Conservation (phyloP, 148 eudicot genomes). For the Rhododendron ovatum region DNA sequence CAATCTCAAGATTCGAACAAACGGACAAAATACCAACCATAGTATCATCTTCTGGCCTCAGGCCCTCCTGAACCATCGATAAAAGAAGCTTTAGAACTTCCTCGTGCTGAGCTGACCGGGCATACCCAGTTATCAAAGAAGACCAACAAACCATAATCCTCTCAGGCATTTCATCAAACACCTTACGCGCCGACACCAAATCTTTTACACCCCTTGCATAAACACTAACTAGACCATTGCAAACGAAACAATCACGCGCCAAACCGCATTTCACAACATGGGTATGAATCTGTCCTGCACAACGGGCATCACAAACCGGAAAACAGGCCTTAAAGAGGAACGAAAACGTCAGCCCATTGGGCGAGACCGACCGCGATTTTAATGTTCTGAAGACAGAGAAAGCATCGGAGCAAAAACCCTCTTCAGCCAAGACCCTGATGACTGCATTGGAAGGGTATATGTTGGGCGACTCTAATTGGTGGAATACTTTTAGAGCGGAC, state of each 20-base stretch:
- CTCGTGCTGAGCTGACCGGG: slow-evolving; percentile 39
- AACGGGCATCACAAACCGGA: slow-evolving; percentile 12
- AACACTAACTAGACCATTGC: slow-evolving; percentile 54
- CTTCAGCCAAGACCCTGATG: slow-evolving; percentile 51
- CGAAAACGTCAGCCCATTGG: slow-evolving; percentile 72
- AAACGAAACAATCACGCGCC: slow-evolving; percentile 36
- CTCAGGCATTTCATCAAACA: slow-evolving; percentile 76
- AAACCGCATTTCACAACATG: slow-evolving; percentile 45
- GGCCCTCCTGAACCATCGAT: slow-evolving; percentile 37
- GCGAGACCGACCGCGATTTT: slow-evolving; percentile 31
- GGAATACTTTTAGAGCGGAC: slow-evolving; percentile 37
- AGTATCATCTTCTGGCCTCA: slow-evolving; percentile 54
- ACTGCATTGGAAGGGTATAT: slow-evolving; percentile 71
- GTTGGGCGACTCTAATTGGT: slow-evolving; percentile 43
- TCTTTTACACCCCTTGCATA: slow-evolving; percentile 54
- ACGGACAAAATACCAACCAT: slow-evolving; percentile 69
- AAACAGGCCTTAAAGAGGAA: slow-evolving; percentile 56
- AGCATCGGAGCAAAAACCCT: slow-evolving; percentile 31
- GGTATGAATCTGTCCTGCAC: slow-evolving; percentile 45
- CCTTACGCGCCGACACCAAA: slow-evolving; percentile 44
- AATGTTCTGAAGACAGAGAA: slow-evolving; percentile 31
- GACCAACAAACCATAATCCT: slow-evolving; percentile 56
- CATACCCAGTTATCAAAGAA: slow-evolving; percentile 58
- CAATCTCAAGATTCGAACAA: slow-evolving; percentile 43
- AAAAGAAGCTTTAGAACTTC: slow-evolving; percentile 51